These are phyloP conservation scores for Elaeagnus macrophylla DNA, from an alignment of 306 rosid genomes.

Conservation along the genomic window DNA sequence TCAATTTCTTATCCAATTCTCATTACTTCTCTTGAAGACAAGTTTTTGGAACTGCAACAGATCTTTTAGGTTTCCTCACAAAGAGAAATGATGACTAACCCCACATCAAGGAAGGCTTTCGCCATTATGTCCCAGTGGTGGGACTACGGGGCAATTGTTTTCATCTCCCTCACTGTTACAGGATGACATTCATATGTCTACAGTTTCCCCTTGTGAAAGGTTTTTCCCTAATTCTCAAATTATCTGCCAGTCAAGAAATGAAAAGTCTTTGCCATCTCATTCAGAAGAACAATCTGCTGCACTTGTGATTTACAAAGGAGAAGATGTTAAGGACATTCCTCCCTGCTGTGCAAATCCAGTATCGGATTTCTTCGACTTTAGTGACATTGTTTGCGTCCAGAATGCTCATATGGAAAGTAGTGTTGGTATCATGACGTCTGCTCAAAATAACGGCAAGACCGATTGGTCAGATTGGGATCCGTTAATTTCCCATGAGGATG, in stretches of 20 bases:
- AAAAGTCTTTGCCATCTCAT: slow-evolving; percentile 25
- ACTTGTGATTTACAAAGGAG: slow-evolving; percentile 33
- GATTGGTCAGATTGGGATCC: slow-evolving; percentile 73
- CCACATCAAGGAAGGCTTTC: slow-evolving; percentile 33
- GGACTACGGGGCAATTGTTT: slow-evolving; percentile 31
- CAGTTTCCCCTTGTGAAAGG: slow-evolving; percentile 33
- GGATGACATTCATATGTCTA: slow-evolving; percentile 18
- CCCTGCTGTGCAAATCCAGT: slow-evolving; percentile 61
- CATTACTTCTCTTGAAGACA: slow-evolving; percentile 28
- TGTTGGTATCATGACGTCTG: slow-evolving; percentile 32
- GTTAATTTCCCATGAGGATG: slow-evolving; percentile 43
- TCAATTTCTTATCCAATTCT: slow-evolving; percentile 47
- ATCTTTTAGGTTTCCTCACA: slow-evolving; percentile 41
- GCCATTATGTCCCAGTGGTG: slow-evolving; percentile 27
- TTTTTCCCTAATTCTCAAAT: slow-evolving; percentile 36
- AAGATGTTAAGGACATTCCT: slow-evolving; percentile 21
- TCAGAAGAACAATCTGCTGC: slow-evolving; percentile 33
- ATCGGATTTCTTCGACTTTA: slow-evolving; percentile 43
- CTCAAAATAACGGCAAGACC: slow-evolving; percentile 37
- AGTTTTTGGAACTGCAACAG: slow-evolving; percentile 35
- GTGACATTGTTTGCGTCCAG: slow-evolving; percentile 45
- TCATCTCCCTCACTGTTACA: slow-evolving; percentile 37
- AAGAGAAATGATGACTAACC: slow-evolving; percentile 28
- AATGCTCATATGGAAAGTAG: slow-evolving; percentile 40
- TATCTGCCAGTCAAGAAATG: slow-evolving; percentile 35